Evolutionary conservation across 1,284 basidiomycete genomes (phyloP), one percentile per base, ranked within the genome.

Genomic region (Cutaneotrichosporon cutaneum): DNA sequence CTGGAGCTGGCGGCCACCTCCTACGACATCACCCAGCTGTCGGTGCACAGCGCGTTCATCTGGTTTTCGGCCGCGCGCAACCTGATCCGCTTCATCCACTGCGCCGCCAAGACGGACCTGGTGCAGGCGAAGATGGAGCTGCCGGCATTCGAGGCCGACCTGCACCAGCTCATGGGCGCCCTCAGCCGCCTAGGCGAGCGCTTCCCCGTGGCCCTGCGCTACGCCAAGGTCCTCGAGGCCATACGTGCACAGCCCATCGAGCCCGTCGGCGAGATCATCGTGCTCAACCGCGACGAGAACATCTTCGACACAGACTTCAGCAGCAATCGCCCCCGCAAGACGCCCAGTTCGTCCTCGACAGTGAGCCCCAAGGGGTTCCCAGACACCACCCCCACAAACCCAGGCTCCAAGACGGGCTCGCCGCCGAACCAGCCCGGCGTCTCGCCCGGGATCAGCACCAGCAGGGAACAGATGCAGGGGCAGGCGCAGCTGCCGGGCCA

Each of bases 1-100:
- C 77, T 76, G 58, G 74, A 78, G 39, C 66, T 74, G 67, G 58
- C 69, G 14, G 66, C 72, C 9, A 77, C 76, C 9, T 74, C 70
- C 39, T 78, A 69, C 54, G 76, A 78, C 63, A 42, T 78, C 30
- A 73, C 72, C 1, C 67, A 74, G 4, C 65, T 78, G 27, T 65
- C 72, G 2, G 50, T 63, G 3, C 52, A 56, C 14, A 64, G 59
- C 51, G 68, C 70, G 11, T 72, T 66, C 51, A 51, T 63, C 4
- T 77, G 72, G 72, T 64, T 58, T 8, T 57, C 71, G 13, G 62
- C 67, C 14, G 65, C 65, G 9, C 56, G 71, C 42, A 71, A 68
- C 21, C 55, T 78, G 11, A 39, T 67, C 16, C 68, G 74, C 1
- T 77, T 78, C 64, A 69, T 73, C 27, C 66, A 68, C 9, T 71